Conservation (phyloP, 192 early-diverging fungal genomes). For the Podila verticillata region DNA sequence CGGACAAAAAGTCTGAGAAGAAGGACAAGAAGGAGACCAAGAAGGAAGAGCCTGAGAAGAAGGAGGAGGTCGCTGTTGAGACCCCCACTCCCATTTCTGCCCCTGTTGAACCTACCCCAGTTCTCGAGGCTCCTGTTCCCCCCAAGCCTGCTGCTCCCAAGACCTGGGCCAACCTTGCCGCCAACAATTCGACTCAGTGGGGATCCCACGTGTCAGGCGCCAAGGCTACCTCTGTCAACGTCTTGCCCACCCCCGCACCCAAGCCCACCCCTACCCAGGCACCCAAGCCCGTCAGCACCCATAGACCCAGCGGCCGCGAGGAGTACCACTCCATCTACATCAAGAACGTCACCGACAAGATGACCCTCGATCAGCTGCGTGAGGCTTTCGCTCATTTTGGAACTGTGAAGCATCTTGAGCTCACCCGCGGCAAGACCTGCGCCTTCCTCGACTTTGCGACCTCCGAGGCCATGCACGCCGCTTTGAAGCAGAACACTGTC, state of each 20-base stretch:
- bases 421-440: constrained; percentile 57
- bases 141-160: constrained; percentile 63
- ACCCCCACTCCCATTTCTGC: background rate
- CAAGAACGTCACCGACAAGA: constrained; percentile 63
- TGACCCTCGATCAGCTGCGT: constrained; percentile 60
- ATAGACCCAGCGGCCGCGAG: constrained; percentile 2
- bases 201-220: constrained; percentile 58
- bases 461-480: constrained; percentile 13
- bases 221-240: constrained; percentile 58
- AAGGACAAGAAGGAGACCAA: constrained; percentile 1
- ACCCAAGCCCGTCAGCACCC: constrained; percentile 20
- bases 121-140: constrained; percentile 11
- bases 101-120: constrained; percentile 11
- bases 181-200: constrained; percentile 64
- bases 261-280: constrained; percentile 26
- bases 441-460: constrained; percentile 42
- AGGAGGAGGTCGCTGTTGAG: background rate
- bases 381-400: constrained; percentile 67
- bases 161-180: constrained; percentile 83
- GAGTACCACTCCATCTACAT: constrained; percentile 62
- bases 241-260: constrained; percentile 25
- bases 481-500: constrained; percentile 25
- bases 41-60: background rate
- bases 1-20: constrained; percentile 7
- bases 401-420: constrained; percentile 66